These are phyloP conservation scores for Colletotrichum sp. DNA, from an alignment of 2,329 filamentous ascomycete species.

Conservation along the genomic window DNA sequence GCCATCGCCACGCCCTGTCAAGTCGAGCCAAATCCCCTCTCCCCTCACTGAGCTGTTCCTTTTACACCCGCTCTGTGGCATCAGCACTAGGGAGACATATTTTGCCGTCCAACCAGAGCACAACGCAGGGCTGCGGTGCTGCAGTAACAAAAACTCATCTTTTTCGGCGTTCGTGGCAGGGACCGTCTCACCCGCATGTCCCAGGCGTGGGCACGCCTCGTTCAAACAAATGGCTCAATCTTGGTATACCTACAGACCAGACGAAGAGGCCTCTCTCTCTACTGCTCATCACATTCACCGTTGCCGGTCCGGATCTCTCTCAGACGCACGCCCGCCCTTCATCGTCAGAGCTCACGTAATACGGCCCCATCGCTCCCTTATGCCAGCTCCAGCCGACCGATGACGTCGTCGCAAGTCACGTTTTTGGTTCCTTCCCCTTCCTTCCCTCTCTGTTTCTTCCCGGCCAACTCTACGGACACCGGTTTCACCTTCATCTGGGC, in stretches of 20 bases:
- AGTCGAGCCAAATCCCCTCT: background rate
- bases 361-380: background rate
- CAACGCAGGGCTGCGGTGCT: background rate
- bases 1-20: background rate
- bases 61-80: background rate
- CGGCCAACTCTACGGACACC: background rate
- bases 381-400: background rate
- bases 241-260: background rate
- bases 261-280: background rate
- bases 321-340: background rate
- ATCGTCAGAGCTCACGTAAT: constrained; percentile 4
- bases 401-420: background rate
- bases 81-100: background rate
- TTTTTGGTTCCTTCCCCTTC: background rate
- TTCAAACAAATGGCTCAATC: background rate
- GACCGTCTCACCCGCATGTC: constrained; percentile 8
- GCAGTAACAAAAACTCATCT: background rate
- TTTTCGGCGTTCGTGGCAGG: background rate
- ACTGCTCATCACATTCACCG: background rate
- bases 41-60: background rate
- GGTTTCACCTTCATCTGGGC: constrained; percentile 13
- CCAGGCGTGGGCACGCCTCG: background rate
- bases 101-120: background rate
- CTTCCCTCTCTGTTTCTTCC: background rate
- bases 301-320: background rate